These are phyloP conservation scores for Yamadazyma philogaea DNA, from an alignment of 805 yeast genomes.

Conservation along the genomic window DNA sequence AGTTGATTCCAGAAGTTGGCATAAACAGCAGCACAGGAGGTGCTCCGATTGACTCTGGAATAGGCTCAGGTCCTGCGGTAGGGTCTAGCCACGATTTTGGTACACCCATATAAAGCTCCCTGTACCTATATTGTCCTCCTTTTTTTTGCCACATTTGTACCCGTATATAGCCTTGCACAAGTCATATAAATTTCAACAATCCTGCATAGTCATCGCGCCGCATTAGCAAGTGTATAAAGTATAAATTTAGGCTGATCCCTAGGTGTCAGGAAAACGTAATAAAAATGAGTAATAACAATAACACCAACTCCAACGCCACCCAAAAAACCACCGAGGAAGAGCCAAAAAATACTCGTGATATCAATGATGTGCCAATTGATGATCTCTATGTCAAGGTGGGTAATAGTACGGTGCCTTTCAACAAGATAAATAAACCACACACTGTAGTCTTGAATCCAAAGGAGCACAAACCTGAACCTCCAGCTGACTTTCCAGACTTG, in stretches of 20 bases:
- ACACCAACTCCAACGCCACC: background rate
- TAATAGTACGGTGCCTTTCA: conserved; percentile 37
- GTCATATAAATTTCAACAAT: background rate
- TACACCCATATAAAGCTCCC: no score
- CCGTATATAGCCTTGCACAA: background rate
- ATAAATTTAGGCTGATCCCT: background rate
- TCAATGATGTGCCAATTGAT: conserved; percentile 1
- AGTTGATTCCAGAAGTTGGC: conserved; percentile 47
- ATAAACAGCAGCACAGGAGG: conserved; percentile 41
- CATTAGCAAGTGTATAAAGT: conserved; percentile 3
- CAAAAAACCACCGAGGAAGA: background rate
- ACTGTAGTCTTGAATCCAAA: conserved; percentile 24
- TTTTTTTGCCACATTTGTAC: background rate
- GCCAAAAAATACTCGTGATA: conserved; percentile 2
- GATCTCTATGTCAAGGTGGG: conserved; percentile 28
- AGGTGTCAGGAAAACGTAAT: background rate
- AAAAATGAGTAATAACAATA: background rate
- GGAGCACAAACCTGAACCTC: conserved; percentile 21
- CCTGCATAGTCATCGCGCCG: conserved; percentile 6
- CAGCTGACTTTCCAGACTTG: conserved; percentile 29
- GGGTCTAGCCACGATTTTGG: background rate
- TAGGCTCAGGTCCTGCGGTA: background rate
- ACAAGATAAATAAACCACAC: conserved; percentile 39
- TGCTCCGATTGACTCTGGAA: conserved; percentile 1
- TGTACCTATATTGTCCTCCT: no score